phyloP scores from a whole-genome alignment of 306 rosid genomes.

The Begonia fuchsioides region DNA sequence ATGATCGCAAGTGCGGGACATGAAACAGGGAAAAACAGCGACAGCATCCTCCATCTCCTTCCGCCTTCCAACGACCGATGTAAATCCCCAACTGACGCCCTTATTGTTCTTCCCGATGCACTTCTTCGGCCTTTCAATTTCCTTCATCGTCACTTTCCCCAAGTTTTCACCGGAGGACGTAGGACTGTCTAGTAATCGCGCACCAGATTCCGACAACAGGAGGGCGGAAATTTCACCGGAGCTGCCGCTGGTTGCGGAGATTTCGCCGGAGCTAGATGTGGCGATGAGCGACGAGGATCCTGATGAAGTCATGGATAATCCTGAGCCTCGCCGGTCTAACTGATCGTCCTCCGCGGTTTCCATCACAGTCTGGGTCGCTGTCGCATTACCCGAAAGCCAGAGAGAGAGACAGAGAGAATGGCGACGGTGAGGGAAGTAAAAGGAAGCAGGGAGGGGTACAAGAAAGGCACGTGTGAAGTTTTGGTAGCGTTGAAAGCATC shows the following conservation, averaged over 20 bases:
- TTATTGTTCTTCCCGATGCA: conserved; percentile 53
- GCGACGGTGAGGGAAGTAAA: background rate
- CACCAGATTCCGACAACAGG: conserved; percentile 6
- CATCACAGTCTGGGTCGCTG: background rate
- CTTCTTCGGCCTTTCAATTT: conserved; percentile 20
- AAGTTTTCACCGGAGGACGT: background rate
- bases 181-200: background rate
- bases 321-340: conserved; percentile 35
- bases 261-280: conserved; percentile 36
- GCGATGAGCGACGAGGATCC: conserved; percentile 26
- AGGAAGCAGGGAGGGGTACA: conserved; percentile 11
- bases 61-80: conserved; percentile 60
- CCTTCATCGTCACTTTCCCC: background rate
- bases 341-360: conserved; percentile 17
- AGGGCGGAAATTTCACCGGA: conserved; percentile 43
- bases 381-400: background rate
- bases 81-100: conserved; percentile 46
- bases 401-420: background rate
- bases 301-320: conserved; percentile 18
- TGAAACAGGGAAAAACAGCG: conserved; percentile 50
- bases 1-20: conserved; percentile 39
- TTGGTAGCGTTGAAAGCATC: no score
- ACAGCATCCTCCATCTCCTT: conserved; percentile 74
- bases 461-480: conserved; percentile 42
- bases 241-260: conserved; percentile 29